Conservation (phyloP, 2,329 filamentous ascomycete species). For the Colletotrichum sp. region DNA sequence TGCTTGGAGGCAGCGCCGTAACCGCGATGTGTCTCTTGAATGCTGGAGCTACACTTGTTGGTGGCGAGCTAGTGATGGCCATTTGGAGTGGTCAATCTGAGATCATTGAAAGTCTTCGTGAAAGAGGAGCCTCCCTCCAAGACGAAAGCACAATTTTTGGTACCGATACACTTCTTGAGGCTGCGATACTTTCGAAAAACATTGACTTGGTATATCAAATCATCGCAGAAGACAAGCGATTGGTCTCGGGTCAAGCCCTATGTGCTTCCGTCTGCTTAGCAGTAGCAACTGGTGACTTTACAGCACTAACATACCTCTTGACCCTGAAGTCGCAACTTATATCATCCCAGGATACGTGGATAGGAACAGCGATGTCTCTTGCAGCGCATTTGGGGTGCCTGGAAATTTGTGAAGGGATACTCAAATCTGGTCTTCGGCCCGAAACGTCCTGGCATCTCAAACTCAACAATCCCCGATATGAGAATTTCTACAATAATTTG, state of each 20-base stretch:
- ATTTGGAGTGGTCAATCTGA: neutral
- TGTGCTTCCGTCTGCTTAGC: neutral
- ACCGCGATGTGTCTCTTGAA: fast-evolving
- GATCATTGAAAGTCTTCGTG: neutral
- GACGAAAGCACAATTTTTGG: neutral
- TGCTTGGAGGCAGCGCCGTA: neutral
- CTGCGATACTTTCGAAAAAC: neutral
- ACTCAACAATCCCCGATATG: no score
- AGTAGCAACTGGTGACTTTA: fast-evolving
- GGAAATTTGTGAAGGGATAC: neutral
- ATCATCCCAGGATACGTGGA: fast-evolving
- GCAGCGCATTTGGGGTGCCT: fast-evolving
- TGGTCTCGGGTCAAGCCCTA: fast-evolving
- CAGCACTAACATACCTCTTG: neutral
- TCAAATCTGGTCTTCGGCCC: neutral
- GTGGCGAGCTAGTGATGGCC: neutral
- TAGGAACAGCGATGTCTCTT: neutral
- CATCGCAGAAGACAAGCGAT: fast-evolving
- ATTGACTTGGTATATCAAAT: fast-evolving
- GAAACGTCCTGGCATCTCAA: no score
- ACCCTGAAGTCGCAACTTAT: fast-evolving
- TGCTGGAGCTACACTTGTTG: neutral
- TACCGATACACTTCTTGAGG: fast-evolving
- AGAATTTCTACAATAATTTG: no score
- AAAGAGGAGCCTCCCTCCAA: neutral